Conservation (phyloP, 2,329 filamentous ascomycete species). For the Ophiosphaerella narmari region DNA sequence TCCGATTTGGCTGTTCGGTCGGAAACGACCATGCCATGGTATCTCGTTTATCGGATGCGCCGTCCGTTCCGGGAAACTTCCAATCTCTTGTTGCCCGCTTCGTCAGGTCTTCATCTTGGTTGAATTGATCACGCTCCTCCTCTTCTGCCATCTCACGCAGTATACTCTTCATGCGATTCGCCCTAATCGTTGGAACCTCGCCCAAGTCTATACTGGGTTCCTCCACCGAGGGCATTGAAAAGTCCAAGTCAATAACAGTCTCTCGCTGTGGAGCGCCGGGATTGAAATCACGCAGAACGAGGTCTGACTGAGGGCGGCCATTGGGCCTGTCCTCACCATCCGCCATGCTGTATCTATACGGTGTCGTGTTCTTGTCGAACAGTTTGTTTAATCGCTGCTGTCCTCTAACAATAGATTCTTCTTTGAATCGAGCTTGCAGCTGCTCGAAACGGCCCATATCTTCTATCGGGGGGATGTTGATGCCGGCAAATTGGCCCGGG, state of each 20-base stretch:
- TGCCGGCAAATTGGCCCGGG: constrained; percentile 38
- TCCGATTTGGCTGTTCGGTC: constrained; percentile 39
- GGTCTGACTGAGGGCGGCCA: constrained; percentile 57
- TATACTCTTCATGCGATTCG: constrained; percentile 57
- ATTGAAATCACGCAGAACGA: constrained; percentile 56
- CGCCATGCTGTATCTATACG: constrained; percentile 63
- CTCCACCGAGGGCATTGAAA: constrained; percentile 47
- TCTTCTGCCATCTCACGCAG: constrained; percentile 49
- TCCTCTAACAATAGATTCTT: constrained; percentile 62
- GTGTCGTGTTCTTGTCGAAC: constrained; percentile 60
- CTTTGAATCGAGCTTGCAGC: constrained; percentile 57
- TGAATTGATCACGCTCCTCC: constrained; percentile 39
- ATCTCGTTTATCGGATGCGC: constrained; percentile 12
- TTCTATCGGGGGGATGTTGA: constrained; percentile 40
- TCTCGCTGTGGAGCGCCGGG: constrained; percentile 52
- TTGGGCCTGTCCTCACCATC: constrained; percentile 48
- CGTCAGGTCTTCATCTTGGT: constrained; percentile 29
- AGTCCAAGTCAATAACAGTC: constrained; percentile 63
- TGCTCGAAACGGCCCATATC: constrained; percentile 42
- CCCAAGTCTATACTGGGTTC: constrained; percentile 51
- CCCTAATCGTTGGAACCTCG: constrained; percentile 61
- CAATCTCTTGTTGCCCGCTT: constrained; percentile 57
- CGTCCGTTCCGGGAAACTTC: constrained; percentile 52
- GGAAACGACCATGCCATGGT: constrained; percentile 33
- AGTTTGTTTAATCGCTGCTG: constrained; percentile 61